A percentile compares a stretch with the other conserved stretches of the same genome.
Conservation (phyloP, 306 rosid genomes). For the Lablab purpureus region DNA sequence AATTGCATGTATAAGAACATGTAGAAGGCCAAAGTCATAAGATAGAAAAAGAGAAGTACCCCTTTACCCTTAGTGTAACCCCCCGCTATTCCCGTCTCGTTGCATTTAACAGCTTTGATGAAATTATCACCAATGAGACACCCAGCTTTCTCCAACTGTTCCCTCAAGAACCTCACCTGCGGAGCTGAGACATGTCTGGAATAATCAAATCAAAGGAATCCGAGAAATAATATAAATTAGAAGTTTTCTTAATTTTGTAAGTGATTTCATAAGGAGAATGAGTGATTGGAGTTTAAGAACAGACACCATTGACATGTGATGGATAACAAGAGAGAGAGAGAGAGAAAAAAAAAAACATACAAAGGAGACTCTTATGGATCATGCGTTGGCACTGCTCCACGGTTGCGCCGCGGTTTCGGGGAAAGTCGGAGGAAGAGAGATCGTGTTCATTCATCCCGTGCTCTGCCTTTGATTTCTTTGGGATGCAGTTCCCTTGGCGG, state of each 20-base stretch:
- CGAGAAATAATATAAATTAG: not conserved
- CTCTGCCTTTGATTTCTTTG: constrained; percentile 3
- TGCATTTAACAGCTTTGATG: constrained; percentile 67
- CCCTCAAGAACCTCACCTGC: constrained; percentile 69
- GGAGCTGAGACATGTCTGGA: constrained; percentile 57
- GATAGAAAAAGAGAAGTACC: constrained; percentile 52
- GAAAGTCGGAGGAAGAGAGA: not conserved
- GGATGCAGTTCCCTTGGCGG: not conserved
- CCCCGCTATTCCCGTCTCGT: constrained; percentile 49
- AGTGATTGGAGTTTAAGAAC: not conserved
- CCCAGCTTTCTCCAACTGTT: constrained; percentile 76
- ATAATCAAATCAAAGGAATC: constrained; percentile 6
- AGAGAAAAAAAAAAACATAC: constrained; percentile 41
- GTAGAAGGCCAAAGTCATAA: not conserved
- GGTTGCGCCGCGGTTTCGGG: constrained; percentile 47
- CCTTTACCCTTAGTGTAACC: constrained; percentile 78
- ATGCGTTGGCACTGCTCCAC: constrained; percentile 67
- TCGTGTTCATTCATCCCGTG: constrained; percentile 25
- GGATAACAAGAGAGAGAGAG: not conserved
- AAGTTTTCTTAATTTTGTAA: not conserved
- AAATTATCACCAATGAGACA: constrained; percentile 67
- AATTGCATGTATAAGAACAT: not conserved
- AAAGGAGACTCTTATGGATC: constrained; percentile 70
- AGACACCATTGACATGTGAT: not conserved
- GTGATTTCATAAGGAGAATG: not conserved